A percentile compares a stretch with the other conserved stretches of the same genome.
These are phyloP conservation scores for Hagleromyces aurorensis DNA, from an alignment of 805 yeast species.

Conservation along the genomic window DNA sequence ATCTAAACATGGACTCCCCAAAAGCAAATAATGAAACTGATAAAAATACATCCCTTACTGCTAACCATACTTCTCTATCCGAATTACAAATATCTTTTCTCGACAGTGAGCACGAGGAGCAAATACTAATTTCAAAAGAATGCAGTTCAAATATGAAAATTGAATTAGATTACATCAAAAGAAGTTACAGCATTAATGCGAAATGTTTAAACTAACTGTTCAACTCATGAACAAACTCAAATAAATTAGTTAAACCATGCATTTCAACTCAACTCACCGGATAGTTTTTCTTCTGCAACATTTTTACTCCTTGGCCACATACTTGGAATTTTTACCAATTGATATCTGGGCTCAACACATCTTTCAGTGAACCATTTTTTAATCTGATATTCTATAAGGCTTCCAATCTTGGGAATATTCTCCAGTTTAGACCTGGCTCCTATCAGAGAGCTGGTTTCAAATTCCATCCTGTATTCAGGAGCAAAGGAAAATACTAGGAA, in stretches of 20 bases:
- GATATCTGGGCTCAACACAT: slow-evolving; percentile 90
- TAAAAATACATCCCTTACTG: slow-evolving; percentile 3
- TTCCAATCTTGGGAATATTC: slow-evolving; percentile 85
- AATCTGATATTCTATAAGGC: slow-evolving; percentile 71
- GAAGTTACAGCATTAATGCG: too few relatives aligned
- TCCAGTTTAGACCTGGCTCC: slow-evolving; percentile 91
- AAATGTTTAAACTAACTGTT: too few relatives aligned
- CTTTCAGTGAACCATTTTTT: slow-evolving; percentile 87
- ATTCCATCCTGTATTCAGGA: slow-evolving; percentile 86
- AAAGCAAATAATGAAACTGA: slow-evolving; percentile 35
- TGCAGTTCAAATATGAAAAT: too few relatives aligned
- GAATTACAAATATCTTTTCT: slow-evolving; percentile 1
- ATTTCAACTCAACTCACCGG: too few relatives aligned
- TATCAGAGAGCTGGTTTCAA: slow-evolving; percentile 77
- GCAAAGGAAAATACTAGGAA: slow-evolving; percentile 84
- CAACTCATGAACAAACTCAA: too few relatives aligned
- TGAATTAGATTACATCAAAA: too few relatives aligned
- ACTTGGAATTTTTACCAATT: slow-evolving; percentile 75
- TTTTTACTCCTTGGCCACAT: slow-evolving; percentile 72
- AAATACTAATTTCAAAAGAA: too few relatives aligned
- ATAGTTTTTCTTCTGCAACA: slow-evolving; percentile 36
- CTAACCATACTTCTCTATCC: slow-evolving; percentile 1
- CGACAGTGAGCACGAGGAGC: too few relatives aligned
- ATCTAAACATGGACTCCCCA: slow-evolving; percentile 33
- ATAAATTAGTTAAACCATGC: too few relatives aligned